These are phyloP conservation scores for Penicillium palitans DNA, from an alignment of 2,329 filamentous ascomycete genomes.

Conservation along the genomic window DNA sequence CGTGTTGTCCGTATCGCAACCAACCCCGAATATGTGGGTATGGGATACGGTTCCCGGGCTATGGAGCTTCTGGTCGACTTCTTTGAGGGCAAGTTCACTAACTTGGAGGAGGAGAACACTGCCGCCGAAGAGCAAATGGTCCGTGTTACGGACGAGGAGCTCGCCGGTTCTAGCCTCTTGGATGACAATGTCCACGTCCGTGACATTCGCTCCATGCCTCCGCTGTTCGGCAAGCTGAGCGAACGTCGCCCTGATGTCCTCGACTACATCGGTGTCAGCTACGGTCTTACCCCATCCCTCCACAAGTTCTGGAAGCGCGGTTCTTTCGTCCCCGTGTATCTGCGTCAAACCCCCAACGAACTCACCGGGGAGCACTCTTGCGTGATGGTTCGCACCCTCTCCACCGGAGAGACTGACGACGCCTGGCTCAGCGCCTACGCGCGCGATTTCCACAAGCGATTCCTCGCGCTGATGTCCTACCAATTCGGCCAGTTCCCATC, in stretches of 20 bases:
- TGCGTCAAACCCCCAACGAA: conserved; percentile 93
- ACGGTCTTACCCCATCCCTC: conserved; percentile 80
- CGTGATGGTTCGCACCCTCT: conserved; percentile 86
- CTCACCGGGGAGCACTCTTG: conserved; percentile 96
- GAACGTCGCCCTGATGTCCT: conserved; percentile 77
- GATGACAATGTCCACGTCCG: conserved; percentile 87
- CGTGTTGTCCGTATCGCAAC: conserved; percentile 92
- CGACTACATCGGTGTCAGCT: conserved; percentile 94
- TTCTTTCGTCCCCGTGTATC: conserved; percentile 83
- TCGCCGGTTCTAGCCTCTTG: conserved; percentile 72
- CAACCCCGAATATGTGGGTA: conserved; percentile 85
- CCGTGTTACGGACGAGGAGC: conserved; percentile 77
- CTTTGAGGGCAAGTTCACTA: conserved; percentile 90
- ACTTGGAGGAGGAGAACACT: conserved; percentile 70
- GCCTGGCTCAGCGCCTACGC: conserved; percentile 90
- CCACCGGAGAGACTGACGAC: conserved; percentile 59
- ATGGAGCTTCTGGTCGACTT: conserved; percentile 86
- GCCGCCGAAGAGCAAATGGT: conserved; percentile 61
- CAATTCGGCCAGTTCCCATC: conserved; percentile 84
- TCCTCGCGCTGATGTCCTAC: conserved; percentile 84
- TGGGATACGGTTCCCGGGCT: conserved; percentile 92
- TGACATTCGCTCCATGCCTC: conserved; percentile 88
- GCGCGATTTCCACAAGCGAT: conserved; percentile 91
- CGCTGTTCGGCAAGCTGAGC: conserved; percentile 82
- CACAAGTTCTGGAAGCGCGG: conserved; percentile 97